Base-by-base conservation (phyloP, 352 stramenopile species). In the Globisporangium polare region DNA sequence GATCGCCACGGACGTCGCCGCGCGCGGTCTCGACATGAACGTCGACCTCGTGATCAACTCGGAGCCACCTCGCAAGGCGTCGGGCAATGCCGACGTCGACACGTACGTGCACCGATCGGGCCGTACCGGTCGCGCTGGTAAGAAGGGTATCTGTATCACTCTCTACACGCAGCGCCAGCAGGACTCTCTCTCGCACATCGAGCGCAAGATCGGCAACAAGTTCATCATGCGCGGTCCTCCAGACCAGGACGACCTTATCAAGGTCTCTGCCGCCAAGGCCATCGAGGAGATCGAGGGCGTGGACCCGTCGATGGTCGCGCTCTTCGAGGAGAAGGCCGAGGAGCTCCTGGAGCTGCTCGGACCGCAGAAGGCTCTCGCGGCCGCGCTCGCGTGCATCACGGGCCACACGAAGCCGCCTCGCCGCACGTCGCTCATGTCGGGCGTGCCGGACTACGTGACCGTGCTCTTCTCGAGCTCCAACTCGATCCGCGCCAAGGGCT, bases 21-120 rank as follows among this genome's bases (percentile, higher is more conserved):
- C 96, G 17, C 86, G 96, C 68, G 97, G 97, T 67, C 92, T 99
- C 58, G 97, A 99, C 75, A 99, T 99, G 77, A 96, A 98, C 63
- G 87, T 97, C 12, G 94, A 98, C 62, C 83, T 99, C 20, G 96
- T 99, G 18, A 96, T 99, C 66, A 98, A 99, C 69, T 97, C 88
- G 68, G 95, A 99, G 74, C 83, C 97, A 5, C 82, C 74, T 59
- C 83, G 74, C 58, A 93, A 88, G 80, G 73, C 75, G 53, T 86
- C 80, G 20, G 89, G 90, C 31, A 86, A 87, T 59, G 84, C 87
- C 1, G 96, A 99, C 71, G 89, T 96, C 4, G 97, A 99, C 69
- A 98, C 96, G 5, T 99, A 99, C 78, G 95, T 99, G 42, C 97
- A 99, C 74, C 88, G 97, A 49, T 98, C 92, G n/a, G 97, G 97